Conservation (phyloP, 192 early-diverging fungal species). For the Martensiomyces pterosporus region DNA sequence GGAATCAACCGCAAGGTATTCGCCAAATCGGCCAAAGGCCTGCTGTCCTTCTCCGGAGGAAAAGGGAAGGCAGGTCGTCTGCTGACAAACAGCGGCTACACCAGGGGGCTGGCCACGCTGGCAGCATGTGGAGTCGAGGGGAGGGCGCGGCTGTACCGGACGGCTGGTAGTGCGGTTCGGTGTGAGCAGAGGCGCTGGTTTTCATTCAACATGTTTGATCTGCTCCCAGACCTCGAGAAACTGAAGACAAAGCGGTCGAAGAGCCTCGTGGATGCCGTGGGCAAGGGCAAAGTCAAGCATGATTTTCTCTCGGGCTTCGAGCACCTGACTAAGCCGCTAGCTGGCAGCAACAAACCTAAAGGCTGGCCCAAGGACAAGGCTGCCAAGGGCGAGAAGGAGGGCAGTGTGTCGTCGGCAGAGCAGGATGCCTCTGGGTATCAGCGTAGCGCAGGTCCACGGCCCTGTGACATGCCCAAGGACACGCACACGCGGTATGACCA, state of each 20-base stretch:
- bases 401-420: slow-evolving; percentile 19
- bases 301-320: slow-evolving; percentile 18
- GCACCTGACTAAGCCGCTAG: slow-evolving; percentile 19
- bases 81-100: no score
- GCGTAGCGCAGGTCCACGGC: slow-evolving; percentile 30
- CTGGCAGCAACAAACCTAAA: not conserved
- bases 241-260: slow-evolving; percentile 29
- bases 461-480: slow-evolving; percentile 6
- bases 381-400: no score
- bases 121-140: no score
- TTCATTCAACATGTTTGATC: slow-evolving; percentile 48
- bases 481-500: slow-evolving; percentile 14
- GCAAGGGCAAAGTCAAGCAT: slow-evolving; percentile 24
- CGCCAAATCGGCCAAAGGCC: not conserved
- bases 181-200: not conserved
- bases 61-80: no score
- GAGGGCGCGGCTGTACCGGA: no score
- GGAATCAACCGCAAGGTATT: not conserved
- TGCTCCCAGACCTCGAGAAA: slow-evolving; percentile 37
- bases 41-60: not conserved
- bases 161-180: not conserved
- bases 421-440: slow-evolving; percentile 36
- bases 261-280: slow-evolving; percentile 33
- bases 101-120: no score
- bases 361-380: slow-evolving; percentile 1